Percentiles rank a stretch among this genome's conserved stretches.
These are phyloP conservation scores for Fusarium globosum DNA, from an alignment of 2,329 filamentous ascomycete species.

Conservation along the genomic window DNA sequence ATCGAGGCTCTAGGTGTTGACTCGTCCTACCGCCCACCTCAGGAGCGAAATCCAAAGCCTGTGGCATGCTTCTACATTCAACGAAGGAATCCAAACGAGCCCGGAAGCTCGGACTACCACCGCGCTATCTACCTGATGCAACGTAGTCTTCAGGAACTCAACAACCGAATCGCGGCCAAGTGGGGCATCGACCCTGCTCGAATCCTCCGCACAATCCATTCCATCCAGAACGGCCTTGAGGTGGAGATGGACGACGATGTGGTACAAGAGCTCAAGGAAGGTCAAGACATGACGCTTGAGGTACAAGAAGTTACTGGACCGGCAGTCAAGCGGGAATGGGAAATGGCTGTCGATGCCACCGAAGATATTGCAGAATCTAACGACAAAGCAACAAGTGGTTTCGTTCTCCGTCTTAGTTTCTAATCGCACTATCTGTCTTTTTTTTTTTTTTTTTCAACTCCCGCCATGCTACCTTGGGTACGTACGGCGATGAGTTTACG, in stretches of 20 bases:
- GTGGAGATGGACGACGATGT: constrained; percentile 93
- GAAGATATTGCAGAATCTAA: constrained; percentile 43
- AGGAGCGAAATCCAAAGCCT: constrained; percentile 74
- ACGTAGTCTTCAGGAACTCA: constrained; percentile 79
- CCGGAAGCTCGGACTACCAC: constrained; percentile 73
- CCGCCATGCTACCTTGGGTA: neutral
- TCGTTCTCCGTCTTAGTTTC: constrained; percentile 61
- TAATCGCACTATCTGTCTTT: constrained; percentile 44
- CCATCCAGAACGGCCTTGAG: constrained; percentile 79
- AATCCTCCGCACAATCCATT: constrained; percentile 76
- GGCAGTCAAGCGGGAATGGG: constrained; percentile 67
- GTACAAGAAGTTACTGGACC: constrained; percentile 60
- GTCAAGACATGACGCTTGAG: constrained; percentile 89
- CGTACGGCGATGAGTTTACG: constrained; percentile 20
- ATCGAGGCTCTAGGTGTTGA: constrained; percentile 96
- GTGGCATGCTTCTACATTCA: constrained; percentile 91
- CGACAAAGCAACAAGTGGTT: constrained; percentile 45
- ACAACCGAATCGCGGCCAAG: constrained; percentile 78
- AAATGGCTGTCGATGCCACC: constrained; percentile 67
- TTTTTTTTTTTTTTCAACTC: constrained; percentile 3
- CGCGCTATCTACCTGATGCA: constrained; percentile 87
- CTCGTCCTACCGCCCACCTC: constrained; percentile 81
- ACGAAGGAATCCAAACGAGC: constrained; percentile 62
- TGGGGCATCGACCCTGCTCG: constrained; percentile 80
- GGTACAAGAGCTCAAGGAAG: constrained; percentile 83